Conservation (phyloP, 2,329 filamentous ascomycete genomes). For the Cladophialophora exuberans region DNA sequence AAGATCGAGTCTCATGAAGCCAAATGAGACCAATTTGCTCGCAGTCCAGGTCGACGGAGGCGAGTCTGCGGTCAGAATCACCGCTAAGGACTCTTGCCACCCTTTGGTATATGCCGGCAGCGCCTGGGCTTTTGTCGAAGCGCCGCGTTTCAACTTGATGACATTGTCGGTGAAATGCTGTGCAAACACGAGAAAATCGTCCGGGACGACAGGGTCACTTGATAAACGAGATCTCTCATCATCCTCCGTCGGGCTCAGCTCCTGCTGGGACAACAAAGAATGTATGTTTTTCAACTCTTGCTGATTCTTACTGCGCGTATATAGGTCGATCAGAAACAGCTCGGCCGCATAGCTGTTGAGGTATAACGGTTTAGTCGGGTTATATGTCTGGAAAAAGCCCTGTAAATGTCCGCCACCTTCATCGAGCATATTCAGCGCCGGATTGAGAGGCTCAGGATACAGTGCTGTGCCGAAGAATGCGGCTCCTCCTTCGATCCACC, state of each 20-base stretch:
- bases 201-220: background rate
- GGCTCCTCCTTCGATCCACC: background rate
- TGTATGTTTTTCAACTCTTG: background rate
- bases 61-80: background rate
- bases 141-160: background rate
- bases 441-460: background rate
- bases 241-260: background rate
- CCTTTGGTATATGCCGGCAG: background rate
- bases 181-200: background rate
- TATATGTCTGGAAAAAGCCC: background rate
- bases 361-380: background rate
- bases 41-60: background rate
- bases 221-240: background rate
- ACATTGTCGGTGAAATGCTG: background rate
- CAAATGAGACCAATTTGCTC: background rate
- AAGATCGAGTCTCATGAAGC: background rate
- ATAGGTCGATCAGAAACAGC: background rate
- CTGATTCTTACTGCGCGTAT: background rate
- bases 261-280: background rate
- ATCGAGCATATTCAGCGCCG: background rate
- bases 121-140: background rate
- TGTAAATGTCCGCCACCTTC: background rate
- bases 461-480: background rate
- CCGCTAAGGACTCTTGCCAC: background rate
- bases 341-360: background rate